Conservation (phyloP, 441 rosid species). For the Gossypium aridum region DNA sequence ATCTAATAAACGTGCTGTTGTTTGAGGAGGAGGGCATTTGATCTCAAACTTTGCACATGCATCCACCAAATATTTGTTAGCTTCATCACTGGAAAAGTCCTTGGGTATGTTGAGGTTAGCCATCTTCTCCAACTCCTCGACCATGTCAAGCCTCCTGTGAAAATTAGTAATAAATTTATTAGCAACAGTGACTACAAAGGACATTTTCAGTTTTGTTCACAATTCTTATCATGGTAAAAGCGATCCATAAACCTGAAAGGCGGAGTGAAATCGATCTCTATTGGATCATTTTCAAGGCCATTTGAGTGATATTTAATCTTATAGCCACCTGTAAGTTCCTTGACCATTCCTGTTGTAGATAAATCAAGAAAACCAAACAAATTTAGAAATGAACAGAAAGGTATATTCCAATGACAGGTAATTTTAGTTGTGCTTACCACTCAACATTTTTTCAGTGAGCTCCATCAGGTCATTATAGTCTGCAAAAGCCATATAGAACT, state of each 20-base stretch:
- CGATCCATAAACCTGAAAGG: slow-evolving; percentile 57
- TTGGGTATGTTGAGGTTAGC: slow-evolving; percentile 71
- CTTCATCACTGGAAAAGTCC: slow-evolving; percentile 65
- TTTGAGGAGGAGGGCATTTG: slow-evolving; percentile 83
- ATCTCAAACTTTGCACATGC: slow-evolving; percentile 63
- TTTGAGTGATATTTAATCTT: slow-evolving; percentile 70
- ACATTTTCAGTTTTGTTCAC: not conserved
- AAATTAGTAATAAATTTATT: slow-evolving; percentile 8
- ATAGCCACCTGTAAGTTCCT: slow-evolving; percentile 75
- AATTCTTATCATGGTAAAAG: slow-evolving; percentile 6
- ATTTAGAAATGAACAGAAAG: not conserved
- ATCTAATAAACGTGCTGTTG: slow-evolving; percentile 72
- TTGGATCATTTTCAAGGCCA: slow-evolving; percentile 71
- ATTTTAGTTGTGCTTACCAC: slow-evolving; percentile 42
- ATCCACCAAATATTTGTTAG: slow-evolving; percentile 54
- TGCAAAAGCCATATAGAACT: slow-evolving; percentile 91
- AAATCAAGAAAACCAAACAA: not conserved
- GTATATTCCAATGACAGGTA: not conserved
- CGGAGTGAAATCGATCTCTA: slow-evolving; percentile 85
- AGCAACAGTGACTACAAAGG: not conserved
- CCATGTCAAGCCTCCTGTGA: slow-evolving; percentile 77
- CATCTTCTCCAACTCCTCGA: slow-evolving; percentile 65
- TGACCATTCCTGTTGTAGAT: slow-evolving; percentile 60
- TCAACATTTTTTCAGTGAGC: slow-evolving; percentile 70
- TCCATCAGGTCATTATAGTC: slow-evolving; percentile 85